Base-by-base conservation (phyloP, 192 early-diverging fungal species). In the Backusella macrospora region DNA sequence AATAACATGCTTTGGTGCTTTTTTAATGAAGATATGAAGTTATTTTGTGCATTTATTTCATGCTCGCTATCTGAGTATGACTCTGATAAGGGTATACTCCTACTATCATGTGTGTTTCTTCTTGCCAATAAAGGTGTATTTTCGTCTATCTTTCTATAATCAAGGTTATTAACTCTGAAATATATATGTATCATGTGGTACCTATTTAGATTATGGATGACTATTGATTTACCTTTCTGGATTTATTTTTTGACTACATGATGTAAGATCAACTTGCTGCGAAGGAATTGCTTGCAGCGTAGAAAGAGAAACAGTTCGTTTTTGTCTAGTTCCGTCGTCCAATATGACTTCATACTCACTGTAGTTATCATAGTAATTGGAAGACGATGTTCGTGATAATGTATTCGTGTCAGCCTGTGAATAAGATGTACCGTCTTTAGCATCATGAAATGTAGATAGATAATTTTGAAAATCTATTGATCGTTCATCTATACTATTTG, bases 301-400 rank as follows among this genome's bases (percentile, higher is more conserved):
- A 4, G 80, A 78, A 15, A 81, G 47, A 15, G 80, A 77, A 4
- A 81, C 76, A 26, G 75, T 63, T 26, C 80, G 37, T 72, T 62
- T 69, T 47, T 77, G 72, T n/a, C 68, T 13, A 34, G 76, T 78
- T 29, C 76, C 80, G 68, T 81, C 52, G 13, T 59, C 52, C 4
- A 59, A 23, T 59, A 59, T 59, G 26, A 59, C 52, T 59, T 59
- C 52, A 26, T 59, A 59, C 10, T 59, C 52, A 23, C 52, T 59
- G 21, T 59, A 23, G 5, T 26, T 59, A 59, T 59, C 52, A 26
- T 59, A 59, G 52, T 26, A 4, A 5, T 59, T 59, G 12, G 52
- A 59, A 59, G 52, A 59, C 3, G 52, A 59, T 4, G 52, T 59
- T 59, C 52, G 52, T 26, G 52, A 59, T 26, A 59, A 26, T 26